Conservation (phyloP, 2,329 filamentous ascomycete species). For the Helminthosporium solani region DNA sequence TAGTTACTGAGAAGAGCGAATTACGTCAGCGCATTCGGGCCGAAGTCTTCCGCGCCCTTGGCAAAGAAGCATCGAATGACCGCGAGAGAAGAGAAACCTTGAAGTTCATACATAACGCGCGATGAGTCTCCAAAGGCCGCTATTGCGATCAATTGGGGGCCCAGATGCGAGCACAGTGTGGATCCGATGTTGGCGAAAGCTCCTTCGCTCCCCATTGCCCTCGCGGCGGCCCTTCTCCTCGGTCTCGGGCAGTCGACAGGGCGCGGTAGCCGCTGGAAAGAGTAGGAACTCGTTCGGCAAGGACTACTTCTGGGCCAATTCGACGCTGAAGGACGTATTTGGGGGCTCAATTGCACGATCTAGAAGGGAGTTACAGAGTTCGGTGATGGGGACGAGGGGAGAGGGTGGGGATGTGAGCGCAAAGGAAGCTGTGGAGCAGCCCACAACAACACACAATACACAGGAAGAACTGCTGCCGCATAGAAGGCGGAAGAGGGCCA, state of each 20-base stretch:
- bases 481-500: conserved; percentile 35
- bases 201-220: conserved; percentile 22
- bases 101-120: conserved; percentile 25
- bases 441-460: conserved; percentile 8
- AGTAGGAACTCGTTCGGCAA: conserved; percentile 35
- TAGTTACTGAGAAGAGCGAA: not conserved
- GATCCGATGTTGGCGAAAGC: conserved; percentile 36
- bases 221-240: conserved; percentile 32
- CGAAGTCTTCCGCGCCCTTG: conserved; percentile 1
- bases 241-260: conserved; percentile 24
- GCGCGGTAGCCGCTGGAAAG: conserved; percentile 31
- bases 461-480: conserved; percentile 37
- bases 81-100: conserved; percentile 1
- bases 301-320: conserved; percentile 44
- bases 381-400: conserved; percentile 20
- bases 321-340: conserved; percentile 35
- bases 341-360: conserved; percentile 21
- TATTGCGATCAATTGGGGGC: conserved; percentile 29
- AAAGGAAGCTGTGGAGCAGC: conserved; percentile 7
- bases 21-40: not conserved
- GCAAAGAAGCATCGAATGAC: conserved; percentile 2
- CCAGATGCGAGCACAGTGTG: conserved; percentile 35
- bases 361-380: conserved; percentile 34
- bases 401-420: conserved; percentile 7
- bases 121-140: conserved; percentile 41